phyloP scores from a whole-genome alignment of 1,139 yeast species.

The Citeromyces hawaiiensis region DNA sequence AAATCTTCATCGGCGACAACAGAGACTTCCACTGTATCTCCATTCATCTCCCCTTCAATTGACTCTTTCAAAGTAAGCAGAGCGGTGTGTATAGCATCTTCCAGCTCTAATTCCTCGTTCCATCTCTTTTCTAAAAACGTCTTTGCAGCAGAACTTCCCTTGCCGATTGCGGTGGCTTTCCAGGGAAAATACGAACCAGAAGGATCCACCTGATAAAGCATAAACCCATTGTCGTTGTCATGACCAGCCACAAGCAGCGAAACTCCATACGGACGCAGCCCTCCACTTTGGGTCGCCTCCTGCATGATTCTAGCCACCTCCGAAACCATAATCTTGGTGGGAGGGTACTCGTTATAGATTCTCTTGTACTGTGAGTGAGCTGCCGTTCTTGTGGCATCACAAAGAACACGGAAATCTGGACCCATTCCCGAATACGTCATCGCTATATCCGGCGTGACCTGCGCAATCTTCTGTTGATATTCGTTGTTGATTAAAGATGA shows the following conservation, averaged over 20 bases:
- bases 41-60: conserved; percentile 96
- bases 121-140: conserved; percentile 96
- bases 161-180: conserved; percentile 99
- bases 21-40: conserved; percentile 90
- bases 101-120: conserved; percentile 93
- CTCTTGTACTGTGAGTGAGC: conserved; percentile 91
- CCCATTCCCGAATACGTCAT: conserved; percentile 99
- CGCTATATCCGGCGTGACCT: conserved; percentile 90
- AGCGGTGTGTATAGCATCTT: conserved; percentile 97
- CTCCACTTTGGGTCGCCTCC: conserved; percentile 96
- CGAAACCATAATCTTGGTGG: conserved; percentile 86
- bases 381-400: conserved; percentile 85
- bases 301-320: conserved; percentile 96
- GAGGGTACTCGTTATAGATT: conserved; percentile 92
- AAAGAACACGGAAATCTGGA: conserved; percentile 91
- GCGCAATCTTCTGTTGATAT: conserved; percentile 65
- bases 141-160: conserved; percentile 87
- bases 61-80: conserved; percentile 88
- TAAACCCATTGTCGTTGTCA: conserved; percentile 70
- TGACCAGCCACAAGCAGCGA: conserved; percentile 89
- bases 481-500: conserved; percentile 70
- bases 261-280: conserved; percentile 96
- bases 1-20: conserved; percentile 79
- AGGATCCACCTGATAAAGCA: conserved; percentile 94
- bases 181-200: conserved; percentile 98